Evolutionary conservation across 169 alveolate genomes (phyloP), one percentile per base, ranked within the genome.

Genomic region (Plasmodium coatneyi): DNA sequence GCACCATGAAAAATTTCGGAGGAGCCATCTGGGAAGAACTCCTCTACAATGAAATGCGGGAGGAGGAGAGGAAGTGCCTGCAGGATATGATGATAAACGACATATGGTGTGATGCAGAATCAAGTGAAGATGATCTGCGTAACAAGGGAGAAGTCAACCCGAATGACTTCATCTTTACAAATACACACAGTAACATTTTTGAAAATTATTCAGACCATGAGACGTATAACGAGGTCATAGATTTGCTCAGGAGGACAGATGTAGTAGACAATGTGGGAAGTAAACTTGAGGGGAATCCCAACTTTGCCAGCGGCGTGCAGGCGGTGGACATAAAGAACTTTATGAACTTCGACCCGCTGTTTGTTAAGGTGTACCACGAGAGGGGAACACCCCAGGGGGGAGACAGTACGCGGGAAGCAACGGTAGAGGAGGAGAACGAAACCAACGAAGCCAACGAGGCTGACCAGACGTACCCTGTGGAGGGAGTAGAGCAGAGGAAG

Each of bases 351-450:
- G 78, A 84, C 36, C 92, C 92, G 2, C 10, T 84, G 19, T 84
- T 84, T 74, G 78, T 84, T 84, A 84, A 84, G 66, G 41, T 84
- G n/a, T 84, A 84, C 78, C 83, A 84, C 74, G 83, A 84, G 46
- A 14, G 60, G 60, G 60, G 34, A 4, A 28, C 22, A 22, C 4
- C 32, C 12, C 34, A 30, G 10, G 66, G 49, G 36, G 39, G 80
- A 74, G 9, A 19, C 86, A 16, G 9, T 6, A 25, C 56, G 46
- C 10, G 34, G 5, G 36, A 70, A 5, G 14, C 41, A 3, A 3
- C 49, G 52, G 71, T 71, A 80, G 46, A 43, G 34, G 74, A 22
- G 32, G 22, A 1, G 32, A 1, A 3, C 43, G 78, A 84, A 49
- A 36, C 2, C 28, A 36, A 7, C 28, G 28, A 36, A 19, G 19